Percentiles rank a stretch among this genome's conserved stretches.
These are phyloP conservation scores for Gigaspora rosea DNA, from an alignment of 192 early-diverging fungal species.

Conservation along the genomic window DNA sequence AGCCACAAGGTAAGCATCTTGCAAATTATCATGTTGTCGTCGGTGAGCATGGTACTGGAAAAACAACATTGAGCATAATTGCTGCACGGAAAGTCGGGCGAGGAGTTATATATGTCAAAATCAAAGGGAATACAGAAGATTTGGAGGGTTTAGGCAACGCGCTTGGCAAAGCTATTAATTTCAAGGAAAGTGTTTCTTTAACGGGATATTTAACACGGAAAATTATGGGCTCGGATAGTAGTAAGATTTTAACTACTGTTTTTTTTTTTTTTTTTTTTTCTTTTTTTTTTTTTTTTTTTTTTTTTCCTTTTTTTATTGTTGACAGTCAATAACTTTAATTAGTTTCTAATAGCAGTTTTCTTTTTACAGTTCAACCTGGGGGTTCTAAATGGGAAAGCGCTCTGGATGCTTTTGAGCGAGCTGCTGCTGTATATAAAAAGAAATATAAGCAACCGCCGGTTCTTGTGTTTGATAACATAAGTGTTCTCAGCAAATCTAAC, in stretches of 20 bases:
- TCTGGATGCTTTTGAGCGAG: conserved; percentile 17
- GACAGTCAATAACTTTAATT: neutral
- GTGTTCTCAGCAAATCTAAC: neutral
- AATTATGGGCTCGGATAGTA: neutral
- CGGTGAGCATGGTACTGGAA: neutral
- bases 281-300: neutral
- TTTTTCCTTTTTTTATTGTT: no score
- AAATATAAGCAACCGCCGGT: conserved; percentile 12
- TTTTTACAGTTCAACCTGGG: neutral
- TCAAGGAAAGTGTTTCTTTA: conserved; percentile 6
- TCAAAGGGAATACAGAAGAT: neutral
- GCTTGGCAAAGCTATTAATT: conserved; percentile 12
- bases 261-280: neutral
- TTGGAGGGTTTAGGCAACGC: neutral
- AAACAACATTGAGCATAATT: conserved; percentile 2
- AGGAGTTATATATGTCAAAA: conserved; percentile 24
- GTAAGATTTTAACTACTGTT: neutral
- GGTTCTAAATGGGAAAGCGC: neutral
- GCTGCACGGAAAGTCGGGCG: conserved; percentile 19
- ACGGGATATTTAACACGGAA: neutral
- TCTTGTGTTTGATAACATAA: neutral
- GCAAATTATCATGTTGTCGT: no score
- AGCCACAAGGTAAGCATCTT: no score
- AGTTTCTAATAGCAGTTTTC: neutral
- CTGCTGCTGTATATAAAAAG: neutral